Evolutionary conservation across 495 filamentous ascomycete species (phyloP).

Genomic region (Daldinia bambusicola): DNA sequence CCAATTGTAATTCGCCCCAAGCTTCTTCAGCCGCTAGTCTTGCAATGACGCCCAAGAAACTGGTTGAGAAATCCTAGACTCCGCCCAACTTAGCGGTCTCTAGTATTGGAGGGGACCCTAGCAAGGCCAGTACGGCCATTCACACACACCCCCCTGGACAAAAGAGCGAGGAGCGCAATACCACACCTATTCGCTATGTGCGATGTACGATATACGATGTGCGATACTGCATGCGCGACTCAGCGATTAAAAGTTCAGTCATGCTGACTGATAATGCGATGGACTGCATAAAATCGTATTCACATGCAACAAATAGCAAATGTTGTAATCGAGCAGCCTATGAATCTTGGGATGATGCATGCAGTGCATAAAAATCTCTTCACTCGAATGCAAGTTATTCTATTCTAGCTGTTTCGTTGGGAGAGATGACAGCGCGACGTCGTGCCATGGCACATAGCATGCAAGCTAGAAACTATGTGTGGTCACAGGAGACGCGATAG

Average conservation of each 20-base stretch:
- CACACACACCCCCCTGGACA: conserved; percentile 24
- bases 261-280: conserved; percentile 22
- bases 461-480: not conserved
- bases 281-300: not conserved
- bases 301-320: not conserved
- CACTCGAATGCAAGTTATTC: conserved; percentile 16
- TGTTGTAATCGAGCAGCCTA: conserved; percentile 14
- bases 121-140: conserved; percentile 21
- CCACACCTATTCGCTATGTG: not conserved
- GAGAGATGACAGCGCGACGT: conserved; percentile 24
- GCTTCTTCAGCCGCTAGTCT: conserved; percentile 27
- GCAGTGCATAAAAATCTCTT: conserved; percentile 27
- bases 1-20: conserved; percentile 8
- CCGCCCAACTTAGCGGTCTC: conserved; percentile 31
- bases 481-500: conserved; percentile 2
- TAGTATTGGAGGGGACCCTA: conserved; percentile 34
- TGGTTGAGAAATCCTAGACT: conserved; percentile 26
- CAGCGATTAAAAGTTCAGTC: too few relatives aligned
- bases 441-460: conserved; percentile 8
- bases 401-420: conserved; percentile 8
- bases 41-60: conserved; percentile 24
- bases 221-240: conserved; percentile 34
- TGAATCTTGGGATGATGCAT: conserved; percentile 35
- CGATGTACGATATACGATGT: conserved; percentile 20
- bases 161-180: conserved; percentile 13